Percentiles rank a stretch among this genome's conserved stretches.
Conservation (phyloP, 495 filamentous ascomycete genomes). For the Tuber aestivum region DNA sequence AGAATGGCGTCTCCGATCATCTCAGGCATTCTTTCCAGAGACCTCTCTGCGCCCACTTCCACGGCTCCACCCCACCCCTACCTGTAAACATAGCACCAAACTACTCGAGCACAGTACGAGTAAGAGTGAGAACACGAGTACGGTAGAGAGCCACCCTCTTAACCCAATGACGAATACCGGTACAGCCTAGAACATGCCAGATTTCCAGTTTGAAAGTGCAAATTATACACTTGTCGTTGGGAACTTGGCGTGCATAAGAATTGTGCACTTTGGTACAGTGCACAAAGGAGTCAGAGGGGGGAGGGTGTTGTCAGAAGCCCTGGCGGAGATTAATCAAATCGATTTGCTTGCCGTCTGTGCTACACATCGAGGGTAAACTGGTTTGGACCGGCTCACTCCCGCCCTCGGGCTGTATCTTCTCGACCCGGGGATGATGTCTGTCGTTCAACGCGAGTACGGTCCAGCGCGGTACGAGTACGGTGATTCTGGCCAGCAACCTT, state of each 20-base stretch:
- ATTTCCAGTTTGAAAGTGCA: not conserved
- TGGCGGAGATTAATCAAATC: not conserved
- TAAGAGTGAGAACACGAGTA: no score
- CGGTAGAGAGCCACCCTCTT: not conserved
- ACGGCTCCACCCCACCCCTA: not conserved
- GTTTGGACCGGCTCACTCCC: not conserved
- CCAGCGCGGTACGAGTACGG: not conserved
- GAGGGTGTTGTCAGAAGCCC: not conserved
- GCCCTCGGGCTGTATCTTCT: not conserved
- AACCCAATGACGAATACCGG: not conserved
- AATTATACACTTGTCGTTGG: not conserved
- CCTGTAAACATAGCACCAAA: not conserved
- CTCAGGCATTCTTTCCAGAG: not conserved
- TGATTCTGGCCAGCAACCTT: not conserved
- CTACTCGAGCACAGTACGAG: not conserved
- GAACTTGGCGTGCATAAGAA: not conserved
- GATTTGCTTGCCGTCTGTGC: not conserved
- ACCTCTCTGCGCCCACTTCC: not conserved
- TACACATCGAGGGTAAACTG: not conserved
- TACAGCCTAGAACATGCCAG: not conserved
- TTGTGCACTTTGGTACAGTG: not conserved
- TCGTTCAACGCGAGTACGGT: not conserved
- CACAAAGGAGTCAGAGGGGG: not conserved
- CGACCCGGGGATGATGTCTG: not conserved
- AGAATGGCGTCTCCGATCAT: not conserved